Conservation (phyloP, 768 basidiomycete species). For the Pholiota conissans region DNA sequence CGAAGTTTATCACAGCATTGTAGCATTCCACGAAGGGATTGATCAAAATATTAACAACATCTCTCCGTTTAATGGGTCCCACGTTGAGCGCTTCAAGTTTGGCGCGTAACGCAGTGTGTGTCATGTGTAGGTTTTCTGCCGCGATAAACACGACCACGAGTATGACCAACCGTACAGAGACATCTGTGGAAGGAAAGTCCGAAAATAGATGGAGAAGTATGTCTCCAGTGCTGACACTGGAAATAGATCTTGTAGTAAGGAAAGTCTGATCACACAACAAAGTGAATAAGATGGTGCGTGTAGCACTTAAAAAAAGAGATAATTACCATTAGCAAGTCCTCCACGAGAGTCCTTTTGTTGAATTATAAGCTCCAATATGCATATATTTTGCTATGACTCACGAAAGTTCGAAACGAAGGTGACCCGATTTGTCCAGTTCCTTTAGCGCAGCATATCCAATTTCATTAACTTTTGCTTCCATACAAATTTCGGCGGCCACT, state of each 20-base stretch:
- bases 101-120: constrained; percentile 34
- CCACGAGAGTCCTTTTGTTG: constrained; percentile 45
- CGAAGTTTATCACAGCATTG: constrained; percentile 50
- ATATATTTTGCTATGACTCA: constrained; percentile 30
- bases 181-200: constrained; percentile 66
- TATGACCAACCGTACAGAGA: constrained; percentile 67
- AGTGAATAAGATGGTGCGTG: constrained; percentile 3
- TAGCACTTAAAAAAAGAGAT: neutral
- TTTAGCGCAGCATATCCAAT: constrained; percentile 70
- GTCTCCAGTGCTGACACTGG: constrained; percentile 43
- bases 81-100: constrained; percentile 59
- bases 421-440: constrained; percentile 60
- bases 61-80: constrained; percentile 53
- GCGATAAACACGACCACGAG: constrained; percentile 65
- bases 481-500: constrained; percentile 80
- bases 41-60: constrained; percentile 61
- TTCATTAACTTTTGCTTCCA: constrained; percentile 76
- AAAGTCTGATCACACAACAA: constrained; percentile 52
- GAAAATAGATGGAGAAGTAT: constrained; percentile 60
- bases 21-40: constrained; percentile 72
- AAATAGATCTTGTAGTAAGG: constrained; percentile 66
- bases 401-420: constrained; percentile 69
- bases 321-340: constrained; percentile 66
- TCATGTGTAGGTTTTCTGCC: constrained; percentile 32
- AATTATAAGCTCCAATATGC: constrained; percentile 13